Percentiles rank a stretch among this genome's conserved stretches.
phyloP scores from a whole-genome alignment of 371 early-diverging fungal species.

The Funneliformis caledonium region DNA sequence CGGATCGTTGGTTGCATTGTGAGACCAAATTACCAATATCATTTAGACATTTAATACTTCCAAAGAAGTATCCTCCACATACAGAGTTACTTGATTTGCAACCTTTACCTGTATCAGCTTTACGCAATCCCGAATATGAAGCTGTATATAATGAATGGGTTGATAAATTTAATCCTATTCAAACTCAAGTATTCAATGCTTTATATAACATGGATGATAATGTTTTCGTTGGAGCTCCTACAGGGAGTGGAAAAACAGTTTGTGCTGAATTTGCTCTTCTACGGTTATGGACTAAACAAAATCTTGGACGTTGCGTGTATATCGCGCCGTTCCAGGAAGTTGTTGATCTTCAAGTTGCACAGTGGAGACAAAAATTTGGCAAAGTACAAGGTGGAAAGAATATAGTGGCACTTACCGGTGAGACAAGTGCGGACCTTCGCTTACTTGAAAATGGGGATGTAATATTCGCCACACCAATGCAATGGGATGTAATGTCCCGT shows the following conservation, averaged over 20 bases:
- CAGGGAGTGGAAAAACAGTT: constrained; percentile 97
- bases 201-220: constrained; percentile 92
- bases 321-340: constrained; percentile 93
- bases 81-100: constrained; percentile 94
- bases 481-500: constrained; percentile 98
- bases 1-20: constrained; percentile 94
- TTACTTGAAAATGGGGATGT: constrained; percentile 88
- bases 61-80: constrained; percentile 92
- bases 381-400: constrained; percentile 73
- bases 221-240: constrained; percentile 94
- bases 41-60: constrained; percentile 89
- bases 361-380: constrained; percentile 82
- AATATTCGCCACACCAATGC: constrained; percentile 94
- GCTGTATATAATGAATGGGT: constrained; percentile 65
- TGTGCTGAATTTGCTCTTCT: constrained; percentile 95
- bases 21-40: constrained; percentile 91
- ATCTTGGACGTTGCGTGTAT: constrained; percentile 79
- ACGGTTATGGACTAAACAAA: constrained; percentile 74
- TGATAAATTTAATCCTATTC: constrained; percentile 93
- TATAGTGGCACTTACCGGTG: constrained; percentile 93
- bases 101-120: constrained; percentile 82
- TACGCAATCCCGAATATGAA: constrained; percentile 76
- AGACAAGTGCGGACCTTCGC: constrained; percentile 89
- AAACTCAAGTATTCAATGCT: constrained; percentile 94
- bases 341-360: constrained; percentile 74